Percentiles rank a stretch among this genome's conserved stretches.
Evolutionary conservation across 1,284 basidiomycete species (phyloP).

Genomic region (Ganoderma multipileum): DNA sequence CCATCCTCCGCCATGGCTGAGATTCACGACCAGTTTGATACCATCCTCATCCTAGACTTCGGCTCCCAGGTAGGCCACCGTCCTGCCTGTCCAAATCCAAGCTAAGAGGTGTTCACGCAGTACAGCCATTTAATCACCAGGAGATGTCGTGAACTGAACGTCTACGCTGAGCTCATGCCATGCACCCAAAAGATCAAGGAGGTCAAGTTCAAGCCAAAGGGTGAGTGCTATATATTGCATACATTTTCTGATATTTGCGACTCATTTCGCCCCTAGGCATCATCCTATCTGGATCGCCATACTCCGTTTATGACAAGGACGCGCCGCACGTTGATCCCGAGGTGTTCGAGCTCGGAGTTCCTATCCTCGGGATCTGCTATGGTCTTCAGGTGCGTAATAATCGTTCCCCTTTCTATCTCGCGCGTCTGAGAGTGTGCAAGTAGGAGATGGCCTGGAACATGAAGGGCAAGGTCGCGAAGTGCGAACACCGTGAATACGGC

Average conservation of each 20-base stretch:
- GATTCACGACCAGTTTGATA: conserved; percentile 97
- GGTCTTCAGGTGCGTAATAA: conserved; percentile 81
- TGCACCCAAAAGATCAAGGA: conserved; percentile 95
- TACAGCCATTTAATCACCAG: conserved; percentile 99
- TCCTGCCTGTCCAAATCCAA: not conserved
- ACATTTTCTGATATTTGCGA: not conserved
- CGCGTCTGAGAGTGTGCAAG: conserved; percentile 21
- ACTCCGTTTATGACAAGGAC: conserved; percentile 95
- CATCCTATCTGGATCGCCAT: conserved; percentile 98
- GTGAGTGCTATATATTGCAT: conserved; percentile 47
- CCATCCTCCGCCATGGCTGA: conserved; percentile 59
- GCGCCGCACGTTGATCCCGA: conserved; percentile 95
- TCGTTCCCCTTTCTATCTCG: not conserved
- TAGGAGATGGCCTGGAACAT: conserved; percentile 94
- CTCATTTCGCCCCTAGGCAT: conserved; percentile 65
- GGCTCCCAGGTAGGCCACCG: conserved; percentile 83
- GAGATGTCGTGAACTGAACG: conserved; percentile 97
- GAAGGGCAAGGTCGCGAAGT: conserved; percentile 88
- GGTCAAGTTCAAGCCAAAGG: conserved; percentile 94
- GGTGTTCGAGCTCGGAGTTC: conserved; percentile 93
- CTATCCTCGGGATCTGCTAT: conserved; percentile 97
- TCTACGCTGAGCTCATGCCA: conserved; percentile 98
- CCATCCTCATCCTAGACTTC: conserved; percentile 97
- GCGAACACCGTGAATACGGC: conserved; percentile 96
- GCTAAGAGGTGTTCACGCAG: conserved; percentile 56